Evolutionary conservation across 1,284 basidiomycete species (phyloP).

Genomic region (Cryptococcus jaspeensis): DNA sequence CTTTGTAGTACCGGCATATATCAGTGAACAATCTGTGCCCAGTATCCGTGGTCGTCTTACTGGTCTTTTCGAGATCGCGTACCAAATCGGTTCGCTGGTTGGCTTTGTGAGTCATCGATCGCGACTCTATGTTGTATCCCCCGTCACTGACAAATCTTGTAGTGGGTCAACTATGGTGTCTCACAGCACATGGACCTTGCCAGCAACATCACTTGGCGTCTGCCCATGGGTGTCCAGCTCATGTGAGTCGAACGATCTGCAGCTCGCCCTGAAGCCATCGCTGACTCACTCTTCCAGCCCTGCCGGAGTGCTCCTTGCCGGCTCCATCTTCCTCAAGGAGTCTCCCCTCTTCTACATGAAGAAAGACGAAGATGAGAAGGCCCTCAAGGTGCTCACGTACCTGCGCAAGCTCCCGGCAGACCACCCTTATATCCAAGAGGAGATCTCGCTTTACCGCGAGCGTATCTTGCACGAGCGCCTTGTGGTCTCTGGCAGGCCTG

Average conservation of each 20-base stretch:
- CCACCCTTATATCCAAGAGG: conserved; percentile 48
- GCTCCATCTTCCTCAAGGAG: conserved; percentile 54
- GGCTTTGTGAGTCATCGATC: conserved; percentile 49
- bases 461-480: conserved; percentile 31
- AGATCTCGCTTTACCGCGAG: conserved; percentile 32
- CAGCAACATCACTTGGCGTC: conserved; percentile 48
- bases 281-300: conserved; percentile 33
- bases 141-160: background rate
- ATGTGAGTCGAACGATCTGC: conserved; percentile 26
- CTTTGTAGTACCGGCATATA: conserved; percentile 45
- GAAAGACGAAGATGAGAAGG: conserved; percentile 49
- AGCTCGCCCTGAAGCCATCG: background rate
- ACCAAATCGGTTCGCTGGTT: conserved; percentile 36
- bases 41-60: conserved; percentile 56
- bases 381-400: conserved; percentile 51
- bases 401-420: conserved; percentile 52
- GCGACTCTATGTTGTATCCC: conserved; percentile 23
- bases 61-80: conserved; percentile 55
- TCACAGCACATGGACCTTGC: conserved; percentile 46
- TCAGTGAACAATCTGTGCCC: conserved; percentile 43
- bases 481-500: conserved; percentile 19
- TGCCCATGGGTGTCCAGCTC: conserved; percentile 58
- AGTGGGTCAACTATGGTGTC: conserved; percentile 55
- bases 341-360: conserved; percentile 58
- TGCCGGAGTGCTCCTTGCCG: conserved; percentile 53